phyloP scores from a whole-genome alignment of 306 rosid genomes.

The Dryas alaskensis region DNA sequence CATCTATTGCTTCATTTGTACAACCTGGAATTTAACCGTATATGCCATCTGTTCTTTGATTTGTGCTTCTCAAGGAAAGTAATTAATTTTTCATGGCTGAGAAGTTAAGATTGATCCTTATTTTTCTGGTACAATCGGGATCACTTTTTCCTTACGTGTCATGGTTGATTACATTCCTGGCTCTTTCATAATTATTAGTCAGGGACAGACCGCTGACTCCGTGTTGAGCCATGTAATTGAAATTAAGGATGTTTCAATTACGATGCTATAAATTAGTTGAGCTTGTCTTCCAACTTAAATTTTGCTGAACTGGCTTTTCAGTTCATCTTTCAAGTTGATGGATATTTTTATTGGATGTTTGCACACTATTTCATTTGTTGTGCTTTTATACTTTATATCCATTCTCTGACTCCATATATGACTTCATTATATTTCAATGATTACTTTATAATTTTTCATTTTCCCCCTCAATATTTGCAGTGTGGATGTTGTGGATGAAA shows the following conservation, averaged over 20 bases:
- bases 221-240: background rate
- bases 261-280: too few species aligned
- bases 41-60: background rate
- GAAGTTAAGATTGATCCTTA: background rate
- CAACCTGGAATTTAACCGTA: background rate
- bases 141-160: background rate
- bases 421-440: background rate
- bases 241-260: background rate
- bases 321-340: background rate
- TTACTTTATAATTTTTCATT: conserved; percentile 8
- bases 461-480: conserved; percentile 36
- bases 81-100: background rate
- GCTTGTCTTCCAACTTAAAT: background rate
- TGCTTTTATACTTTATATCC: background rate
- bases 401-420: background rate
- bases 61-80: conserved; percentile 5
- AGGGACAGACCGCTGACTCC: background rate
- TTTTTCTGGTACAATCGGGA: background rate
- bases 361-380: background rate
- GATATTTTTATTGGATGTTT: background rate
- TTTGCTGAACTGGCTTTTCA: background rate
- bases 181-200: background rate
- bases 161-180: background rate
- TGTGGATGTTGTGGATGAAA: conserved; percentile 26
- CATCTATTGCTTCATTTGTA: background rate